Percentiles rank a stretch among this genome's conserved stretches.
Conservation (phyloP, 768 basidiomycete species). For the Mycena vitilis region DNA sequence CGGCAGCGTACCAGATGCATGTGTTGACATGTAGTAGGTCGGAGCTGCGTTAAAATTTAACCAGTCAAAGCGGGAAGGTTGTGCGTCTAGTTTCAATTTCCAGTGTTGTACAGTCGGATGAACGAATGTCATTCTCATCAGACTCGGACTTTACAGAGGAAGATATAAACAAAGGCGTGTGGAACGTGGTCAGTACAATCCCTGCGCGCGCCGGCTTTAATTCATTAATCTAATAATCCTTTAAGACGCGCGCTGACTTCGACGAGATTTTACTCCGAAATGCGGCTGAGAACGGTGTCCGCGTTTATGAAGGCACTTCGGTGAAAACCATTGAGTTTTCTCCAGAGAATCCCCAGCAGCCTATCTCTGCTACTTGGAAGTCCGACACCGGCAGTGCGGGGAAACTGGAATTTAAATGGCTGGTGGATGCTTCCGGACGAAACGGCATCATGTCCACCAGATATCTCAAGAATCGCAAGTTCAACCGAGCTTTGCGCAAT, state of each 20-base stretch:
- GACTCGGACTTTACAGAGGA: constrained; percentile 69
- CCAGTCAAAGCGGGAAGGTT: constrained; percentile 51
- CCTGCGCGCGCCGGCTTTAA: too few species aligned
- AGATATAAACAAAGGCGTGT: constrained; percentile 61
- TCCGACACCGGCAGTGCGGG: constrained; percentile 47
- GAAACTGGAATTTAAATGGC: constrained; percentile 65
- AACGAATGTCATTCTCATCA: constrained; percentile 36
- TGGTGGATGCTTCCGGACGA: constrained; percentile 77
- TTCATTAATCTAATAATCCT: neutral
- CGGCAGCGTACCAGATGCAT: too few species aligned
- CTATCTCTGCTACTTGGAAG: constrained; percentile 53
- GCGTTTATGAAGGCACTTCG: constrained; percentile 58
- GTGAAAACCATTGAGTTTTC: constrained; percentile 61
- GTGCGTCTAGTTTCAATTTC: constrained; percentile 38
- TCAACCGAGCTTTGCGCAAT: constrained; percentile 45
- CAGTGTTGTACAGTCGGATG: too few species aligned
- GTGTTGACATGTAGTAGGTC: constrained; percentile 44
- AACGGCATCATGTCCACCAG: constrained; percentile 68
- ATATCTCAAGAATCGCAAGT: constrained; percentile 67
- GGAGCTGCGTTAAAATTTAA: constrained; percentile 56
- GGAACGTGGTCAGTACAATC: constrained; percentile 77
- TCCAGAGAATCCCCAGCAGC: constrained; percentile 42
- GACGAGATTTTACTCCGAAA: constrained; percentile 69
- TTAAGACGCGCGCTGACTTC: constrained; percentile 64
- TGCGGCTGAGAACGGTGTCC: constrained; percentile 57